Conservation (phyloP, 177 flowering plant genomes). For the Vitis hybrid region DNA sequence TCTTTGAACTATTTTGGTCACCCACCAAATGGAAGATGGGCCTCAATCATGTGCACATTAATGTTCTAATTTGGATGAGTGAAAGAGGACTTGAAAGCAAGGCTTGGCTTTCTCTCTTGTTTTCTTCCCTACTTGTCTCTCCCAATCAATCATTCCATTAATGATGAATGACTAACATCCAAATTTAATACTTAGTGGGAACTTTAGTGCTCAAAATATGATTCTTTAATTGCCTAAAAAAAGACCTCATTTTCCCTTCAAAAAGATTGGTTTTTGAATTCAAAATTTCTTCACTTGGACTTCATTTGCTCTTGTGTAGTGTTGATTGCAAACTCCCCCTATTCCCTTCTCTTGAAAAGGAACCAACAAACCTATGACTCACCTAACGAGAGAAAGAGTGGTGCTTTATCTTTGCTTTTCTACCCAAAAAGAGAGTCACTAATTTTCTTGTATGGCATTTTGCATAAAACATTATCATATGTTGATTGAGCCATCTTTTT, state of each 20-base stretch:
- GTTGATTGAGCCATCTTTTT: constrained; percentile 3
- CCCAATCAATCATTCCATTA: no score
- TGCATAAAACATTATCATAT: constrained; percentile 2
- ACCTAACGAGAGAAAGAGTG: constrained; percentile 10
- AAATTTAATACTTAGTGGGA: no score
- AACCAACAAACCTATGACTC: not conserved
- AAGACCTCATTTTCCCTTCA: not conserved
- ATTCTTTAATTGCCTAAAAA: not conserved
- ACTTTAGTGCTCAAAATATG: not conserved
- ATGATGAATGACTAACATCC: no score
- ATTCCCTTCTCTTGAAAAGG: not conserved
- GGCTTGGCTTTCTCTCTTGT: no score
- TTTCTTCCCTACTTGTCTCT: no score
- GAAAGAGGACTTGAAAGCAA: no score
- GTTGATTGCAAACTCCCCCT: not conserved
- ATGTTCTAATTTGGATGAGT: no score
- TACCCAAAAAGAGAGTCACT: constrained; percentile 23
- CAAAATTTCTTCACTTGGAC: not conserved
- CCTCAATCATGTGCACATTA: no score
- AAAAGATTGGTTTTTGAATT: not conserved
- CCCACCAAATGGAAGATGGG: no score
- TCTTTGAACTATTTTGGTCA: no score
- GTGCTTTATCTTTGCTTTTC: constrained; percentile 22
- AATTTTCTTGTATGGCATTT: constrained; percentile 7
- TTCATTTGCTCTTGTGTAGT: not conserved